Evolutionary conservation across 306 rosid species (phyloP), one percentile per base, ranked within the genome.

Genomic region (Pterocarpus macrocarpus): DNA sequence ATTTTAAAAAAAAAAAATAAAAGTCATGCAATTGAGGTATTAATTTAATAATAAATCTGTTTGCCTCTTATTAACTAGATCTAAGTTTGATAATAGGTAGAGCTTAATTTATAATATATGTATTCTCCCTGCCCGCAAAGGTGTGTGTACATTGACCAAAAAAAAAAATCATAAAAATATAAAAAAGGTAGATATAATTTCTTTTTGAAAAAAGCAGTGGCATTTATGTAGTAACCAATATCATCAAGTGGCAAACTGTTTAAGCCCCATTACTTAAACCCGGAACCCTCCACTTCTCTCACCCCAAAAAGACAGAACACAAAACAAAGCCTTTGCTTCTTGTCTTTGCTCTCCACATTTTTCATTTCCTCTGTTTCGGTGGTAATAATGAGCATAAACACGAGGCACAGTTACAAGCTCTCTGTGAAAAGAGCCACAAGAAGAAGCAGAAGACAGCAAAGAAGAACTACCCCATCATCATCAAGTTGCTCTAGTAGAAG

Each of bases 261-360:
- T 22, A 64, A 13, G 3, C 8, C 4, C 65, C 81, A 67, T 88
- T 95, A 95, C 95, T 84, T 95, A 91, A 89, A 90, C 86, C 81
- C 81, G 53, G 64, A 81, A 64, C 8, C 52, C 62, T 38, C 45
- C 33, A 13, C 38, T 64, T 4, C 62, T n/a, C 38, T 62, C 30
- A 49, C 65, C 13, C 61, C 9, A 70, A 59, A 13, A 33, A 44
- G 67, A 35, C 75, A 55, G 8, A 53, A 68, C 83, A 35, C 45
- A 36, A 80, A 64, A 65, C 81, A n/a, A 35, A 64, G 6, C 7
- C 61, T 69, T 41, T 8, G 4, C 12, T 30, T 64, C 47, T 36
- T 43, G 64, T 52, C 56, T 61, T 71, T 65, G 64, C 22, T 55
- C 61, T 55, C 3, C 58, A 3, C 14, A n/a, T 47, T 2, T 12